These are phyloP conservation scores for Cadophora sp. DNA, from an alignment of 2,329 filamentous ascomycete genomes.

Conservation along the genomic window DNA sequence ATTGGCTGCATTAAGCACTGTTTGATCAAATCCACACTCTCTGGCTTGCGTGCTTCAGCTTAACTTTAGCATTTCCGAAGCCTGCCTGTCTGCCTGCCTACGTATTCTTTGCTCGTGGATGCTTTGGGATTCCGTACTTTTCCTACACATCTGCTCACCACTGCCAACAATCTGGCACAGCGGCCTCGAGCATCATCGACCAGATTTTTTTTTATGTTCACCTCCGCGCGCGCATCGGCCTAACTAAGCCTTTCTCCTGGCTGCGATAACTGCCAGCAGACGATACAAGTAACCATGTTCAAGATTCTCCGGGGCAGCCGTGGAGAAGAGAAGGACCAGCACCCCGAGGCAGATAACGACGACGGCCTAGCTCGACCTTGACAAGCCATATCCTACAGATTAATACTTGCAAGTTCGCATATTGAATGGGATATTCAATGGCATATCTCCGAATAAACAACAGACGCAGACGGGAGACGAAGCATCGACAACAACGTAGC, in stretches of 20 bases:
- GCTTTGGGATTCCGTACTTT: too few species aligned
- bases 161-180: too few species aligned
- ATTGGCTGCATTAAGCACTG: too few species aligned
- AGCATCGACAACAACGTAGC: not conserved
- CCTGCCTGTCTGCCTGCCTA: too few species aligned
- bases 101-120: too few species aligned
- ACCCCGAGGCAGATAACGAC: not conserved
- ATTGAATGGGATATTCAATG: not conserved
- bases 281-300: not conserved
- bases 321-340: not conserved
- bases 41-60: too few species aligned
- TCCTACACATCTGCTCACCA: too few species aligned
- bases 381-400: not conserved
- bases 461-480: not conserved
- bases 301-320: not conserved
- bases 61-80: too few species aligned
- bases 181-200: too few species aligned
- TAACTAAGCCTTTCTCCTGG: not conserved
- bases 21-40: too few species aligned
- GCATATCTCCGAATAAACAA: not conserved
- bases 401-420: not conserved
- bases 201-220: not conserved
- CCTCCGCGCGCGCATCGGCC: not conserved
- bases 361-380: not conserved
- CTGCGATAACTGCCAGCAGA: not conserved